These are phyloP conservation scores for Aphanomyces invadans DNA, from an alignment of 352 stramenopile genomes.

Conservation along the genomic window DNA sequence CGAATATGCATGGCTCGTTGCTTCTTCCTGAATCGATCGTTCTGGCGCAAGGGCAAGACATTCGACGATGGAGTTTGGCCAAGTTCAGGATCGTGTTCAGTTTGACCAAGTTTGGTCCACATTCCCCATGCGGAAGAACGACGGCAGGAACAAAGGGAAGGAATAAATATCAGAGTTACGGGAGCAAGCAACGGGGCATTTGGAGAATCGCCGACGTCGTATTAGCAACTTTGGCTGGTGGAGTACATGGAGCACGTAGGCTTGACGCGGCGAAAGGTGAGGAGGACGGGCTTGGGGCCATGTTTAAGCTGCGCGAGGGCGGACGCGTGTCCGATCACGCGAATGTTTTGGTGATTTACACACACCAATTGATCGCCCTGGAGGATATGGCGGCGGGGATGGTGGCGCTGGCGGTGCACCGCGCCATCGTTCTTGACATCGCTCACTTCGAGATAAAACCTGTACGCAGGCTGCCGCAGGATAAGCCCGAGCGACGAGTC, in stretches of 20 bases:
- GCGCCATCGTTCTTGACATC: slow-evolving; percentile 82
- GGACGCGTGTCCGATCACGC: slow-evolving; percentile 79
- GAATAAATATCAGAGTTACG: no score
- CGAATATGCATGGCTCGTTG: no score
- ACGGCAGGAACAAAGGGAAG: no score
- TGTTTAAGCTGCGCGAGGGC: slow-evolving; percentile 81
- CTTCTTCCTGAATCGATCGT: no score
- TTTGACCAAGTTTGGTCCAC: no score
- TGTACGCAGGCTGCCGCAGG: slow-evolving; percentile 49
- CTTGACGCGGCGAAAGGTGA: slow-evolving; percentile 34
- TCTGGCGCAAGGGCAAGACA: no score
- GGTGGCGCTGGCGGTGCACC: slow-evolving; percentile 21
- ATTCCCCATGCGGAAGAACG: no score
- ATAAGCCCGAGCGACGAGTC: slow-evolving; percentile 77
- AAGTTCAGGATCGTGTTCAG: no score
- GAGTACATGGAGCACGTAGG: neutral
- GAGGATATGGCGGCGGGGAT: slow-evolving; percentile 62
- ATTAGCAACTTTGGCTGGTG: neutral
- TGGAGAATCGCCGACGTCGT: no score
- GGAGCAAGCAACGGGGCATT: no score
- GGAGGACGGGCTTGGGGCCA: slow-evolving; percentile 74
- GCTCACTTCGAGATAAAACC: slow-evolving; percentile 82
- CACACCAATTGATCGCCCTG: slow-evolving; percentile 74
- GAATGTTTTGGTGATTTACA: slow-evolving; percentile 90
- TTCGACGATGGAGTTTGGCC: no score